Percentiles rank a stretch among this genome's conserved stretches.
Conservation (phyloP, 176 grass and related monocot genomes). For the Lolium multiflorum region DNA sequence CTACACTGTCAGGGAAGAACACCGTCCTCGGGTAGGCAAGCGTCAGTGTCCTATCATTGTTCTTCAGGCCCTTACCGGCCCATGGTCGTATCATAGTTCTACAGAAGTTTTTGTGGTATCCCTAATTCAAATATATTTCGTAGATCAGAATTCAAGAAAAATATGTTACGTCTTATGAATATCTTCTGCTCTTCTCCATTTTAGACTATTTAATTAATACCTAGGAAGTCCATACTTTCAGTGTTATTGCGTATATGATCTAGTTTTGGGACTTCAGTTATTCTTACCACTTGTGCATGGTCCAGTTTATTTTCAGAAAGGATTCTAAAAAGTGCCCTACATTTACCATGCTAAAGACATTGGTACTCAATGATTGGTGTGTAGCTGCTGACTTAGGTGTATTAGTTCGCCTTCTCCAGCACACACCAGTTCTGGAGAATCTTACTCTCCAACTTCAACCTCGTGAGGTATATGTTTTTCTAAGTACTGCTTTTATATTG, state of each 20-base stretch:
- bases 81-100: background rate
- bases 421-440: conserved; percentile 15
- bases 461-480: background rate
- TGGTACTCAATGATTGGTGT: conserved; percentile 15
- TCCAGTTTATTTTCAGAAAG: conserved; percentile 27
- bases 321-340: background rate
- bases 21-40: background rate
- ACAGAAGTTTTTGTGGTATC: background rate
- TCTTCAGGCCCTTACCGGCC: background rate
- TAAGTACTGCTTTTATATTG: background rate
- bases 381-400: background rate
- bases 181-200: background rate
- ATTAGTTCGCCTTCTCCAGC: conserved; percentile 3
- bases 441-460: conserved; percentile 21
- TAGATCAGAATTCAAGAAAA: background rate
- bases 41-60: background rate
- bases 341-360: conserved; percentile 1
- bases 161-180: background rate
- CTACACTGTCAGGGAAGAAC: background rate
- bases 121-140: too few relatives aligned
- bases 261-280: background rate
- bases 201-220: background rate
- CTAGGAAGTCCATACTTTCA: background rate
- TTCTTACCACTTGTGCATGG: background rate
- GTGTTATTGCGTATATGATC: background rate